Percentiles rank a stretch among this genome's conserved stretches.
phyloP scores from a whole-genome alignment of 441 rosid genomes.

The Adansonia grandidieri region DNA sequence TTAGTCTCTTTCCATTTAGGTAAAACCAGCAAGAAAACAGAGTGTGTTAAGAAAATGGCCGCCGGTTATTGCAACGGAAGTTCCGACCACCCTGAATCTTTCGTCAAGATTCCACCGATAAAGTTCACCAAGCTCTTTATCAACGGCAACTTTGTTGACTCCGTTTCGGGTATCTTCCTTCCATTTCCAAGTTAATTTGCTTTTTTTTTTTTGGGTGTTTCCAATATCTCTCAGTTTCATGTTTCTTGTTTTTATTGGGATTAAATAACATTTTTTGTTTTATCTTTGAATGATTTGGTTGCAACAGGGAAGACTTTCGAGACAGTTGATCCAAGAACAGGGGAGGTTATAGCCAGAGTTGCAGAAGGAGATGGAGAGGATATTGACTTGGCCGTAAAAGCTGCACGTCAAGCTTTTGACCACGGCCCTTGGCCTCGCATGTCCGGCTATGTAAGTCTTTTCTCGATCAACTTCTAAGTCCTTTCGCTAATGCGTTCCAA shows the following conservation, averaged over 20 bases:
- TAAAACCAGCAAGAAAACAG: background rate
- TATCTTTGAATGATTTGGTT: background rate
- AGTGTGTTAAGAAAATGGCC: conserved; percentile 36
- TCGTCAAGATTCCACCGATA: conserved; percentile 48
- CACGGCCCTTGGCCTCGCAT: conserved; percentile 90
- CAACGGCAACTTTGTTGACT: conserved; percentile 73
- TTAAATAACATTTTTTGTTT: too few species aligned
- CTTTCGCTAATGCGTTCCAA: too few species aligned
- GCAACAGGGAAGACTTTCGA: conserved; percentile 61
- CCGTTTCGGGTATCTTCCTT: conserved; percentile 57
- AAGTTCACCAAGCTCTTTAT: conserved; percentile 77
- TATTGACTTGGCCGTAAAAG: conserved; percentile 71
- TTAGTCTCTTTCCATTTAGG: too few species aligned
- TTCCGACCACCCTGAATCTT: conserved; percentile 16
- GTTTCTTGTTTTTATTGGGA: too few species aligned
- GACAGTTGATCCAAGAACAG: conserved; percentile 75
- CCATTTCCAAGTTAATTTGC: too few species aligned
- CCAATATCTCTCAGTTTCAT: too few species aligned
- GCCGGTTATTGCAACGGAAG: conserved; percentile 30
- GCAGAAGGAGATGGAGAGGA: conserved; percentile 75
- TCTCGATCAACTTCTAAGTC: background rate
- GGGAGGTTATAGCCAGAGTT: conserved; percentile 52
- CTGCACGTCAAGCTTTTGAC: conserved; percentile 84
- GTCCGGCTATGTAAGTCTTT: conserved; percentile 56
- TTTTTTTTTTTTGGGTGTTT: too few species aligned